A percentile compares a stretch with the other conserved stretches of the same genome.
phyloP scores from a whole-genome alignment of 768 basidiomycete species.

The Tulasnella sp. region DNA sequence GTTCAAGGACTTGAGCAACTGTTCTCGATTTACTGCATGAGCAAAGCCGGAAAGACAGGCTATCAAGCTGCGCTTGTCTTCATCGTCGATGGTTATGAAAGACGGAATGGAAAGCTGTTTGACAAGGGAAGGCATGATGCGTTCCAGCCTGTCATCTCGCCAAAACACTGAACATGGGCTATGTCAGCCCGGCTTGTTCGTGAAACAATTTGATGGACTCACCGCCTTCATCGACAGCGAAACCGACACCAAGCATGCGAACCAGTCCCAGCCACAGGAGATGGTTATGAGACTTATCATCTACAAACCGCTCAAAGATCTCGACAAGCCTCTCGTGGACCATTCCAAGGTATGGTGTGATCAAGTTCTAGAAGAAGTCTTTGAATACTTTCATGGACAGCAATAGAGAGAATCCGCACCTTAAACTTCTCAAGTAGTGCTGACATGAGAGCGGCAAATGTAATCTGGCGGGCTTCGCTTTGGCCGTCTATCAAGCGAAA shows the following conservation, averaged over 20 bases:
- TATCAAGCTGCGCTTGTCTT: conserved; percentile 1
- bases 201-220: conserved; percentile 23
- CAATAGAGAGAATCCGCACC: conserved; percentile 33
- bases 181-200: not conserved
- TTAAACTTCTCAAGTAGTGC: conserved; percentile 80
- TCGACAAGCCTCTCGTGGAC: conserved; percentile 57
- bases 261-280: conserved; percentile 59
- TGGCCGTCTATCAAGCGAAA: not conserved
- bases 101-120: conserved; percentile 52
- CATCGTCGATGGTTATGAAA: conserved; percentile 28
- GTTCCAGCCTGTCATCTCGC: conserved; percentile 69
- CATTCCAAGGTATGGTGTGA: conserved; percentile 85
- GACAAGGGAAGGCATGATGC: conserved; percentile 48
- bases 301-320: conserved; percentile 42
- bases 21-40: conserved; percentile 12
- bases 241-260: conserved; percentile 51
- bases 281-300: conserved; percentile 24
- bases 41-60: conserved; percentile 9
- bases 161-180: conserved; percentile 55
- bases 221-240: conserved; percentile 76
- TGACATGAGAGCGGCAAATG: conserved; percentile 65
- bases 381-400: not conserved
- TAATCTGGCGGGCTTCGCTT: conserved; percentile 42
- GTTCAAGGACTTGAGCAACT: conserved; percentile 69
- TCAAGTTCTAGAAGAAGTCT: conserved; percentile 45